These are phyloP conservation scores for Taiwanofungus camphoratus DNA, from an alignment of 1,284 basidiomycete genomes.

Conservation along the genomic window DNA sequence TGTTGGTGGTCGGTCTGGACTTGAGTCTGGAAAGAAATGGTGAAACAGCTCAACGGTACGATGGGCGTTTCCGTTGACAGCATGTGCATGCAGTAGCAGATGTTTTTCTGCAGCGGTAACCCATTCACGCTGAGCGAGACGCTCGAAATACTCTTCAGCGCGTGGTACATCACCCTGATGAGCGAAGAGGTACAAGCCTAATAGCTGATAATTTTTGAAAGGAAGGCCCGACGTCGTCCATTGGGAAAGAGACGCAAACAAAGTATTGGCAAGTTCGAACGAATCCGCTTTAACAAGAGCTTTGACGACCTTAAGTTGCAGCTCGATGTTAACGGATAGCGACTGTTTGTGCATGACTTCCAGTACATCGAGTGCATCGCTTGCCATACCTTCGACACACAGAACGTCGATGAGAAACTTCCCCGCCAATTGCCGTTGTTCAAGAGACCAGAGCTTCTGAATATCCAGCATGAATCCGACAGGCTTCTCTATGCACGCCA, in stretches of 20 bases:
- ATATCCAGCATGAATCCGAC: conserved; percentile 28
- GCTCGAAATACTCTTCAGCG: conserved; percentile 40
- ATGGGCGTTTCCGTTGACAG: conserved; percentile 37
- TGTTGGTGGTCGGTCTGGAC: conserved; percentile 15
- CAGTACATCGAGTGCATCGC: conserved; percentile 40
- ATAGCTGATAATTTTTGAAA: conserved; percentile 32
- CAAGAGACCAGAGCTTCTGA: conserved; percentile 19
- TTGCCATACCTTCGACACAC: conserved; percentile 26
- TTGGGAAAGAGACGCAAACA: conserved; percentile 29
- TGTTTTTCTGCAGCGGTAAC: conserved; percentile 31
- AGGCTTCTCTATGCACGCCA: conserved; percentile 33
- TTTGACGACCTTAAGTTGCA: conserved; percentile 37
- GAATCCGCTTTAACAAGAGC: conserved; percentile 37
- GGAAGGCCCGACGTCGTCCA: conserved; percentile 10
- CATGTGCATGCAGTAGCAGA: conserved; percentile 51
- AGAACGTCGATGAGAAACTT: conserved; percentile 38
- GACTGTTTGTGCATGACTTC: conserved; percentile 34
- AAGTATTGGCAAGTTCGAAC: conserved; percentile 38
- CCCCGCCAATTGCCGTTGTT: conserved; percentile 30
- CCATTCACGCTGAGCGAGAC: conserved; percentile 28
- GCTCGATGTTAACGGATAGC: conserved; percentile 24
- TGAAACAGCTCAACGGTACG: conserved; percentile 48
- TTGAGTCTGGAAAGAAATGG: conserved; percentile 39
- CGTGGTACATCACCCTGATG: conserved; percentile 42
- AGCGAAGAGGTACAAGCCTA: conserved; percentile 47